phyloP scores from a whole-genome alignment of 2,329 filamentous ascomycete genomes.

The Drechslerella dactyloides region DNA sequence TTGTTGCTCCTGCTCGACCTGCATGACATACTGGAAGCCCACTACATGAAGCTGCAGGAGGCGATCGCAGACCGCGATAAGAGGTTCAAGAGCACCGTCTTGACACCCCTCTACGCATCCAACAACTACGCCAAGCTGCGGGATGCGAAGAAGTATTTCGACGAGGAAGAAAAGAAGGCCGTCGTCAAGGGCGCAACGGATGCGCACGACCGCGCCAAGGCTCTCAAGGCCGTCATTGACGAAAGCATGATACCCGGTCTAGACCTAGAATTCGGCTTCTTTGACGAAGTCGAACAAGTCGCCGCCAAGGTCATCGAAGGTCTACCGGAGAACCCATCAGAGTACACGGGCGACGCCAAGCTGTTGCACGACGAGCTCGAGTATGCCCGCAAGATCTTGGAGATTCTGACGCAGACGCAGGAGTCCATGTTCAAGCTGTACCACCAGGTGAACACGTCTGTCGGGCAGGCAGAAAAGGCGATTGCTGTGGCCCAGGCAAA shows the following conservation, averaged over 20 bases:
- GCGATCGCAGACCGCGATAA: conserved; percentile 54
- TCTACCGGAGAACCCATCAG: conserved; percentile 32
- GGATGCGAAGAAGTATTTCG: conserved; percentile 55
- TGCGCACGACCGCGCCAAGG: conserved; percentile 45
- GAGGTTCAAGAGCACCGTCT: conserved; percentile 54
- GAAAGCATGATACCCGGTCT: conserved; percentile 50
- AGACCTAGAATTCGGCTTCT: conserved; percentile 49
- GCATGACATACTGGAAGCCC: conserved; percentile 52
- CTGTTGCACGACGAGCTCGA: conserved; percentile 26
- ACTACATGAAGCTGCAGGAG: conserved; percentile 54
- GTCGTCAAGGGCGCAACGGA: conserved; percentile 46
- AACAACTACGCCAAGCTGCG: conserved; percentile 55
- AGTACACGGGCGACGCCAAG: conserved; percentile 35
- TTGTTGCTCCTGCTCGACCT: conserved; percentile 52
- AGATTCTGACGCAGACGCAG: conserved; percentile 41
- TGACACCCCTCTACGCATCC: conserved; percentile 53
- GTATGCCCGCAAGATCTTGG: conserved; percentile 36
- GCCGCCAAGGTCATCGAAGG: conserved; percentile 37
- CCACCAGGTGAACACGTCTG: conserved; percentile 39
- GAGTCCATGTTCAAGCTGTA: conserved; percentile 46
- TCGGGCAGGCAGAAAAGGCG: conserved; percentile 29
- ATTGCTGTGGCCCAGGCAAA: conserved; percentile 43
- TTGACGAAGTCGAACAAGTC: conserved; percentile 43
- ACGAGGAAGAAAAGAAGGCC: conserved; percentile 55
- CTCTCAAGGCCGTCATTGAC: conserved; percentile 45